Conservation (phyloP, 371 early-diverging fungal genomes). For the Apophysomyces sp. region DNA sequence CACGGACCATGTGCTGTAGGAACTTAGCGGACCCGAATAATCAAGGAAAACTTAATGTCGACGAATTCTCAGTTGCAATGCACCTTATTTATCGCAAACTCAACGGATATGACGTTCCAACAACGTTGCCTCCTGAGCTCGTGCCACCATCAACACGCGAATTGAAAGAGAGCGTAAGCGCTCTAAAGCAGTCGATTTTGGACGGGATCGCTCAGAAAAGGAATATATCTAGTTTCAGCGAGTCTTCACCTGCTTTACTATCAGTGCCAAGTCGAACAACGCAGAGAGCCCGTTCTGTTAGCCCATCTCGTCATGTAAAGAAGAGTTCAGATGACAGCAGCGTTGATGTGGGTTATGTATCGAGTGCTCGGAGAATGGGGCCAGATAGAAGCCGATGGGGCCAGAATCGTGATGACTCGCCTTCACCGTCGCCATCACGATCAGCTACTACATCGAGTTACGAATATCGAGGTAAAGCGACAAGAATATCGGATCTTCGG, state of each 20-base stretch:
- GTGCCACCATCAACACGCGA: conserved; percentile 78
- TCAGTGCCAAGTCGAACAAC: conserved; percentile 11
- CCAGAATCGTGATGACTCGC: conserved; percentile 21
- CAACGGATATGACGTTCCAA: conserved; percentile 79
- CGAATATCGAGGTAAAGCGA: conserved; percentile 48
- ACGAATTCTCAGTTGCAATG: conserved; percentile 96
- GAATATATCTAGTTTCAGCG: conserved; percentile 35
- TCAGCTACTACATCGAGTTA: conserved; percentile 26
- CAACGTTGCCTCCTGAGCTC: conserved; percentile 75
- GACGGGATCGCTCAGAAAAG: conserved; percentile 48
- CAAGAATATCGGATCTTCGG: conserved; percentile 53
- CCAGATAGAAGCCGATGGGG: conserved; percentile 50
- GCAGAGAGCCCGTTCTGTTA: conserved; percentile 21
- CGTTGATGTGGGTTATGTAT: conserved; percentile 57
- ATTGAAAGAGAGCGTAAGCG: conserved; percentile 55
- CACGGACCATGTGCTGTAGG: conserved; percentile 37
- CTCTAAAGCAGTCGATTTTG: conserved; percentile 54
- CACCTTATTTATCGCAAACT: conserved; percentile 84
- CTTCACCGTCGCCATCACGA: conserved; percentile 21
- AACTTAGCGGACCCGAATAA: conserved; percentile 81
- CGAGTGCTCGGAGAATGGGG: conserved; percentile 59
- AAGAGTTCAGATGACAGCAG: conserved; percentile 31
- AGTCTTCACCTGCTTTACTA: conserved; percentile 27
- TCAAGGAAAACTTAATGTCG: conserved; percentile 83
- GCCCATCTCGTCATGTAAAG: conserved; percentile 21